These are phyloP conservation scores for Dujonia santamariae DNA, from an alignment of 1,139 yeast genomes.

Conservation along the genomic window DNA sequence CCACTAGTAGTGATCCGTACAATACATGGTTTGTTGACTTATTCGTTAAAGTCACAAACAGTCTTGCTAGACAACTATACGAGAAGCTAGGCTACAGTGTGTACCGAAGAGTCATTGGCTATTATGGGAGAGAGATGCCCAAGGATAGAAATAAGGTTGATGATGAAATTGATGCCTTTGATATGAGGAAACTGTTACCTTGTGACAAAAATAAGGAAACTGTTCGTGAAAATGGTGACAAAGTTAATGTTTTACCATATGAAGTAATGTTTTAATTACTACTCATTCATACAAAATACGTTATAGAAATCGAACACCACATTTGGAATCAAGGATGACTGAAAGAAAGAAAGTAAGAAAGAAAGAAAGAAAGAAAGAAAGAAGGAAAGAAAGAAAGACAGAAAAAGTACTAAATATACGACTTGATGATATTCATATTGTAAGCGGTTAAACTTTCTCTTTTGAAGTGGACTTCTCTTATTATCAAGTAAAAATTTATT, in stretches of 20 bases:
- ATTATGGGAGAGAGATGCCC: constrained; percentile 60
- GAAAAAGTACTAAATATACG: no score
- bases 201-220: constrained; percentile 52
- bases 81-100: constrained; percentile 84
- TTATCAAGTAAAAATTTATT: no score
- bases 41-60: constrained; percentile 84
- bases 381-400: no score
- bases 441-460: no score
- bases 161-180: constrained; percentile 85
- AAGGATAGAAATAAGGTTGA: constrained; percentile 43
- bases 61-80: constrained; percentile 75
- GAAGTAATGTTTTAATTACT: constrained; percentile 47
- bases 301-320: no score
- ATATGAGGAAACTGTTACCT: constrained; percentile 68
- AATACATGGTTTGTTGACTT: constrained; percentile 83
- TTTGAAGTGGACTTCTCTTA: no score
- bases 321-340: no score
- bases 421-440: no score
- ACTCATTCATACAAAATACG: no score
- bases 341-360: no score
- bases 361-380: no score
- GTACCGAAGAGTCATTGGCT: constrained; percentile 85
- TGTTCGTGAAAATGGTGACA: constrained; percentile 56
- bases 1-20: constrained; percentile 65
- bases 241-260: constrained; percentile 57